Evolutionary conservation across 805 yeast species (phyloP).

Genomic region (Ogataea pignaliae): DNA sequence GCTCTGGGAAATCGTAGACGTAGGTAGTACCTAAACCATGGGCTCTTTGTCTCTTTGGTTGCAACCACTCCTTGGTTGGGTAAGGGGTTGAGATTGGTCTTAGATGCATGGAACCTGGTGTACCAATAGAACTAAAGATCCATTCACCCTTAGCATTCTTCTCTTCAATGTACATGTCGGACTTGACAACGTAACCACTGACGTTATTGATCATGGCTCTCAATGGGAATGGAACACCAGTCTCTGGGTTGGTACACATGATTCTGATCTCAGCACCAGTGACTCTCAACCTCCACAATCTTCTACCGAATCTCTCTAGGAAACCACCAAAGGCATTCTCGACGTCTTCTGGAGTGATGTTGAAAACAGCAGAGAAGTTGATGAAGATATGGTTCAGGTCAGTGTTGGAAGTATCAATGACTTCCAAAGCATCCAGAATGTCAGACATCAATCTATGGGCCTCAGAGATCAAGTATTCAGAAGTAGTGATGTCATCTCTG

Average conservation of each 20-base stretch:
- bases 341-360: conserved; percentile 90
- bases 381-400: conserved; percentile 96
- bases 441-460: conserved; percentile 95
- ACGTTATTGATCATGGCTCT: conserved; percentile 96
- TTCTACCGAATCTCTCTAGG: conserved; percentile 94
- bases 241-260: conserved; percentile 83
- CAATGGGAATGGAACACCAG: conserved; percentile 90
- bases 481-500: conserved; percentile 86
- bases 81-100: conserved; percentile 94
- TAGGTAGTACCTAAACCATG: conserved; percentile 98
- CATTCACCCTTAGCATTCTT: conserved; percentile 91
- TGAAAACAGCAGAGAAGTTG: conserved; percentile 93
- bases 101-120: conserved; percentile 96
- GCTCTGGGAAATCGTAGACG: conserved; percentile 97
- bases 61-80: conserved; percentile 96
- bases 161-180: conserved; percentile 92
- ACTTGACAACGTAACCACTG: conserved; percentile 94
- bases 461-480: conserved; percentile 93
- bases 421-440: conserved; percentile 90
- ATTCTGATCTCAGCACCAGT: conserved; percentile 97
- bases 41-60: conserved; percentile 98
- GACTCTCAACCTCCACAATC: conserved; percentile 93
- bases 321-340: conserved; percentile 97
- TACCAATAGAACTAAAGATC: conserved; percentile 93
- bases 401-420: conserved; percentile 89